Evolutionary conservation across 148 eudicot species (phyloP).

Genomic region (Beta vulgaris): DNA sequence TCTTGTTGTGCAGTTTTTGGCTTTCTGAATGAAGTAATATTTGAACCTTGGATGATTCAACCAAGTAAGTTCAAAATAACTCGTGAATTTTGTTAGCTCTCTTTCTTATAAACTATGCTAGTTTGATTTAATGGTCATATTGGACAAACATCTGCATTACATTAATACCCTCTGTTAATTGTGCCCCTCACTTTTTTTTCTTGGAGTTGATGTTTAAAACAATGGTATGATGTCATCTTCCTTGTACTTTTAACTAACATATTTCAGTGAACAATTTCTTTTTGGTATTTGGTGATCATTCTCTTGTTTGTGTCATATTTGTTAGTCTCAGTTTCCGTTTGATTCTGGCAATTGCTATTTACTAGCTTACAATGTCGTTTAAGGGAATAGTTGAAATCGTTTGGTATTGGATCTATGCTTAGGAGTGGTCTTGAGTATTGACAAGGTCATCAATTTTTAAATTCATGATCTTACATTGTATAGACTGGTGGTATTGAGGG

Average conservation of each 20-base stretch:
- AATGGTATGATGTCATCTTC: neutral
- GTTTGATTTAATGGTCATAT: too few species aligned
- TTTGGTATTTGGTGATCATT: neutral
- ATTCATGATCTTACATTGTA: neutral
- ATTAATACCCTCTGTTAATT: neutral
- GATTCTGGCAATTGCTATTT: neutral
- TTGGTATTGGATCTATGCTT: neutral
- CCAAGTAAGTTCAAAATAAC: too few species aligned
- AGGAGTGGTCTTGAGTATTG: too few species aligned
- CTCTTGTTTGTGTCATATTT: neutral
- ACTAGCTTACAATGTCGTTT: neutral
- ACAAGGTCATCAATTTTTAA: neutral
- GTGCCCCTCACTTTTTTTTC: neutral
- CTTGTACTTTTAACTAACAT: neutral
- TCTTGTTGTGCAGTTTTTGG: neutral
- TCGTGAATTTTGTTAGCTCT: neutral
- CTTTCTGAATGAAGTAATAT: neutral
- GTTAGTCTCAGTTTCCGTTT: neutral
- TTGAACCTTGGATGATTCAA: neutral
- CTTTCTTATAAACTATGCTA: neutral
- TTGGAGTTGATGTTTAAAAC: neutral
- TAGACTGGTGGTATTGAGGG: neutral
- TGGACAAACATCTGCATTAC: neutral
- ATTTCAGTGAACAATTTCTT: neutral
- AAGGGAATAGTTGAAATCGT: neutral